A percentile compares a stretch with the other conserved stretches of the same genome.
These are phyloP conservation scores for Fraxinus xanthoxyloides DNA, from an alignment of 305 asterid genomes.

Conservation along the genomic window DNA sequence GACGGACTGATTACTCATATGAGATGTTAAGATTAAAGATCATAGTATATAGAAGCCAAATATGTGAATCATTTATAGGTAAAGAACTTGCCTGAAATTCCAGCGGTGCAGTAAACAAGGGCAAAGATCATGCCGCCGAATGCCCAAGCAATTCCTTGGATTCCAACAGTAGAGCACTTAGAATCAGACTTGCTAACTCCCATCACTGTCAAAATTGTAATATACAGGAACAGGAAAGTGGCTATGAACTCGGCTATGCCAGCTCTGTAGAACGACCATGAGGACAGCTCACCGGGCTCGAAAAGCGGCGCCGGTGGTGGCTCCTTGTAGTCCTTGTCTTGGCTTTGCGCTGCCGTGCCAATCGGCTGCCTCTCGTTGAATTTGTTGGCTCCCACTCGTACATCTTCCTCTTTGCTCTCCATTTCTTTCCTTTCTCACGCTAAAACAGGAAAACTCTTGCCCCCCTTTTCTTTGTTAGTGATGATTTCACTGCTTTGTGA, in stretches of 20 bases:
- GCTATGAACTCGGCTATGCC: slow-evolving; percentile 42
- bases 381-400: slow-evolving; percentile 37
- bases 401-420: slow-evolving; percentile 46
- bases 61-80: background rate
- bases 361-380: slow-evolving; percentile 40
- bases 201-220: slow-evolving; percentile 41
- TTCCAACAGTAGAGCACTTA: slow-evolving; percentile 40
- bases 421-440: background rate
- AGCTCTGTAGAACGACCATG: slow-evolving; percentile 46
- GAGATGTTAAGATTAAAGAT: background rate
- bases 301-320: slow-evolving; percentile 47
- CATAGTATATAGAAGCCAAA: background rate
- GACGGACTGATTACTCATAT: background rate
- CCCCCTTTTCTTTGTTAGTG: background rate
- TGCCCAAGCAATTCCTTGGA: slow-evolving; percentile 55
- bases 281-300: slow-evolving; percentile 36
- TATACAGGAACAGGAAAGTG: slow-evolving; percentile 40
- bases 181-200: slow-evolving; percentile 33
- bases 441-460: background rate
- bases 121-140: slow-evolving; percentile 53
- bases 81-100: slow-evolving; percentile 31
- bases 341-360: slow-evolving; percentile 46
- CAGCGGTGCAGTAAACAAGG: slow-evolving; percentile 52
- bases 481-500: background rate
- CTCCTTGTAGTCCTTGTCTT: slow-evolving; percentile 46